Base-by-base conservation (phyloP, 2,329 filamentous ascomycete genomes). In the Neopestalotiopsis sp. region DNA sequence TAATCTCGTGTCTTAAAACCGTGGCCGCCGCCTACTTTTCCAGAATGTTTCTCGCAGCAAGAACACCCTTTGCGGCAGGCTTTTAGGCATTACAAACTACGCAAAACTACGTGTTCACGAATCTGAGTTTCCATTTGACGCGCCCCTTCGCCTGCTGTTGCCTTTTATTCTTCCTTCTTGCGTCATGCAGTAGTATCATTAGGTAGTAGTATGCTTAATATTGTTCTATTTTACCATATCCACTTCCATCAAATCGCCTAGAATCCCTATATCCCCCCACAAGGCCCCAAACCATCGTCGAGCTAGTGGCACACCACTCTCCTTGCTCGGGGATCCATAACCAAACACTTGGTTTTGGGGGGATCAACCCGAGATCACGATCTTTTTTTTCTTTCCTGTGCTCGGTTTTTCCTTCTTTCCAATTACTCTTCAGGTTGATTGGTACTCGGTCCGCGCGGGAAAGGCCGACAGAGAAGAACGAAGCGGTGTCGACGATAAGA, bases 121-220 rank as follows among this genome's bases (percentile, higher is more conserved):
- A 52, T n/a, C 17, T 52, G 45, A 3, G 45, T 10, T 20, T 24
- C 45, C 6, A 9, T n/a, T 20, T 52, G 17, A n/a, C n/a, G 14
- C n/a, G 6, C 45, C 14, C 17, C 20, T 52, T 20, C n/a, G 17
- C 45, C 45, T 52, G 42, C 42, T 49, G 17, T 52, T 20, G 9
- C 45, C 45, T 52, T 52, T 7, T 52, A 28, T 28, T 52, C 34
- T 10, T 7, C 34, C 17, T 52, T 52, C 45, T n/a, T 52, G 45
- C 45, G 45, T 52, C 45, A 52, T 52, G 45, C 45, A 52, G n/a
- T n/a, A 52, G n/a, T 52, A 20, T 20, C n/a, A 52, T 20, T 52
- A 52, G 45, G 45, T 52, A 52, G 45, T 24, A 52, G 45, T 52
- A 52, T 52, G 45, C 45, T 52, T 52, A 52, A 52, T 52, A 52